phyloP scores from a whole-genome alignment of 352 stramenopile genomes.

The Phytophthora brassicae region DNA sequence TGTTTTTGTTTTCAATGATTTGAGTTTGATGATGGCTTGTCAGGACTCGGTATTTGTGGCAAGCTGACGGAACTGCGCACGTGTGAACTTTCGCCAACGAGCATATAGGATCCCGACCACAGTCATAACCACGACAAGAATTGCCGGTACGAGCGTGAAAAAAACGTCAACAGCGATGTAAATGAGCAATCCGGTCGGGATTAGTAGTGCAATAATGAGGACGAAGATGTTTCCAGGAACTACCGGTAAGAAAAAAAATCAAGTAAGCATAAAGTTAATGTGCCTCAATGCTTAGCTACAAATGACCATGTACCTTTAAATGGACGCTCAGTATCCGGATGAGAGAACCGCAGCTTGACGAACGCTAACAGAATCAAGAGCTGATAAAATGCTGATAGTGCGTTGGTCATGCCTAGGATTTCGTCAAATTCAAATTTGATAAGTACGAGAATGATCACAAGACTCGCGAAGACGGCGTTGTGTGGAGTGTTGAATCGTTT shows the following conservation, averaged over 20 bases:
- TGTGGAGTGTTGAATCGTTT: constrained; percentile 53
- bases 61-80: constrained; percentile 41
- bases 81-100: constrained; percentile 47
- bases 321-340: constrained; percentile 31
- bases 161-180: constrained; percentile 59
- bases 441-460: constrained; percentile 55
- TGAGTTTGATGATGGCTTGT: background rate
- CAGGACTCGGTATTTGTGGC: constrained; percentile 27
- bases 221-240: constrained; percentile 37
- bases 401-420: constrained; percentile 88
- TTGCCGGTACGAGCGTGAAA: constrained; percentile 41
- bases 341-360: constrained; percentile 80
- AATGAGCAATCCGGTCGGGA: constrained; percentile 40
- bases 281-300: too few species aligned
- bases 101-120: constrained; percentile 41
- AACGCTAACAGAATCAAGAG: constrained; percentile 90
- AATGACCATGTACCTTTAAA: constrained; percentile 32
- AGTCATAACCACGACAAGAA: constrained; percentile 43
- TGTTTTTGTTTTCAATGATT: constrained; percentile 1
- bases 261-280: background rate
- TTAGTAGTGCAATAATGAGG: constrained; percentile 35
- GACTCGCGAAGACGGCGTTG: constrained; percentile 43
- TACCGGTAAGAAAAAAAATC: constrained; percentile 2
- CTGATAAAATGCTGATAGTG: constrained; percentile 85
- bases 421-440: constrained; percentile 71